A percentile compares a stretch with the other conserved stretches of the same genome.
phyloP scores from a whole-genome alignment of 164 flowering plant genomes.

The Dillenia suffruticosa region DNA sequence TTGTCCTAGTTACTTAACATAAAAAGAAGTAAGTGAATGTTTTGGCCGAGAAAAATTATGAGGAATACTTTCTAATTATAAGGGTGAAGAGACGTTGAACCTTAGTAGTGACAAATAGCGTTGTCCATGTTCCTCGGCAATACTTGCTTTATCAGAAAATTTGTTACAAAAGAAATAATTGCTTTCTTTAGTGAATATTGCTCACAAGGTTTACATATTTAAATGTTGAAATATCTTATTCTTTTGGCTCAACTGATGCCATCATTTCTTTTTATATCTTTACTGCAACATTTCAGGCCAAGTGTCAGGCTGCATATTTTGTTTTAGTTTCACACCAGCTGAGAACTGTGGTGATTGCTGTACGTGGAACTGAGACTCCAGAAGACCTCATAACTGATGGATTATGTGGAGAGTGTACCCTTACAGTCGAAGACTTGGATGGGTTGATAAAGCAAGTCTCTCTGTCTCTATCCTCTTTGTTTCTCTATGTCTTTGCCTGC shows the following conservation, averaged over 20 bases:
- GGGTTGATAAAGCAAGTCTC: slow-evolving; percentile 56
- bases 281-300: slow-evolving; percentile 29
- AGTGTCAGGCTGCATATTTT: slow-evolving; percentile 79
- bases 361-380: slow-evolving; percentile 92
- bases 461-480: slow-evolving; percentile 16
- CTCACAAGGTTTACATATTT: not conserved
- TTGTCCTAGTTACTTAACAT: too few species aligned
- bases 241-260: not conserved
- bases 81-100: too few species aligned
- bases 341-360: slow-evolving; percentile 58
- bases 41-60: too few species aligned
- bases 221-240: not conserved
- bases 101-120: too few species aligned
- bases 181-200: not conserved
- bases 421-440: slow-evolving; percentile 65
- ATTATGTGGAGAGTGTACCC: slow-evolving; percentile 62
- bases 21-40: too few species aligned
- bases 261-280: slow-evolving; percentile 5
- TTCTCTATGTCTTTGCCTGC: slow-evolving; percentile 10
- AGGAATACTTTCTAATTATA: too few species aligned
- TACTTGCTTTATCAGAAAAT: too few species aligned
- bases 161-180: not conserved
- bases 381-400: slow-evolving; percentile 92
- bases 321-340: slow-evolving; percentile 63
- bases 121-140: too few species aligned